Base-by-base conservation (phyloP, 108 stramenopile species). In the Pseudonitzschia delicatissima region DNA sequence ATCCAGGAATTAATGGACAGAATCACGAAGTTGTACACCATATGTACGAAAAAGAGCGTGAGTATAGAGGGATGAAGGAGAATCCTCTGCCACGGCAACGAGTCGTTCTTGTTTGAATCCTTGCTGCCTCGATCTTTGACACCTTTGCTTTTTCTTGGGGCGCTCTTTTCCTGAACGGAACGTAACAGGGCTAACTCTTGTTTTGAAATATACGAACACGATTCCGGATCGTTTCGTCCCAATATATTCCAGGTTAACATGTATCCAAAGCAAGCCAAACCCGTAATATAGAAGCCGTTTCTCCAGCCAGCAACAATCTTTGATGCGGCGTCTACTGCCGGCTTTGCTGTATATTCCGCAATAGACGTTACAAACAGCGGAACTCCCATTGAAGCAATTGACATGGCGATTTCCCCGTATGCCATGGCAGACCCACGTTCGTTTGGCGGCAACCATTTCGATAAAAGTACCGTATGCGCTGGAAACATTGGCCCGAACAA, bases 341-440 rank as follows among this genome's bases (percentile, higher is more conserved):
- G 53, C 31, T 55, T 33, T 32, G 6, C 33, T n/a, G 53, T 55
- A 27, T 33, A 55, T 33, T 55, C 53, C 31, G 53, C 53, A 27
- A 55, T 55, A 25, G 31, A 31, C n/a, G 53, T 55, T 5, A 33
- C 53, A 15, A 55, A 9, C n/a, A 55, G 4, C 31, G 53, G 53
- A 17, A 55, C 53, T 4, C 17, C 32, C 53, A 55, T 55, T 5
- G 53, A 55, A n/a, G 53, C 53, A 33, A 55, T 33, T 0, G 53
- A 55, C 53, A 55, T 55, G 0, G 53, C 53, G n/a, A 55, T 55
- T 55, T 55, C 53, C 12, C 53, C 53, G 31, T 55, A 55, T 2
- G 53, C 53, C 53, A 55, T 55, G 3, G 31, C 53, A 32, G 32
- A n/a, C 29, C 53, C 53, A 33, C 53, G 53, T 55, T 55, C 53